Base-by-base conservation (phyloP, 352 stramenopile species). In the Globisporangium rhizosaccharum region DNA sequence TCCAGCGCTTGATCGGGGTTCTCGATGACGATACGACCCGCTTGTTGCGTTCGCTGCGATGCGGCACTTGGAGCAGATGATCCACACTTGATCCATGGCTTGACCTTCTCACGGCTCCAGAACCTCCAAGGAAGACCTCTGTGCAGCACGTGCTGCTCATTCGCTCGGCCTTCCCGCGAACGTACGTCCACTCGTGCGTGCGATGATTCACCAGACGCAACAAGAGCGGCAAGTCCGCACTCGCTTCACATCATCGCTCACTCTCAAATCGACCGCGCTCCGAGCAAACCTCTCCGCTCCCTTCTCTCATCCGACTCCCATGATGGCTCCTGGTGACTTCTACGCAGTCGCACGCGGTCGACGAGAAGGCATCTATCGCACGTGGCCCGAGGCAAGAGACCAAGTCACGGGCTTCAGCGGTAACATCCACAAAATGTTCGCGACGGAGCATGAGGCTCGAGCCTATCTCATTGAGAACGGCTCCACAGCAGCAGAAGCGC, bases 361-460 rank as follows among this genome's bases (percentile, higher is more conserved):
- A 12, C 63, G 39, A 0, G 69, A 59, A 0, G 83, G 81, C 47
- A 60, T 93, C 49, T 91, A 81, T 63, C 64, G 52, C 23, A 73
- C 75, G 12, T 93, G 81, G 83, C 20, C 18, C 17, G 51, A 70
- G 11, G 55, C 66, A 0, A 55, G 90, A 51, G 62, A 65, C 30
- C 70, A 89, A 53, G 75, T 93, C 11, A 75, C 81, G 54, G 76
- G 79, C 25, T 89, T 84, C 51, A 52, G 54, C 12, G 70, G 68
- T 12, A 67, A 68, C 26, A 67, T 52, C 15, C 87, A 65, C 62
- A 89, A 93, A 60, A 89, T 87, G 50, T 90, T 90, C 62, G 59
- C 71, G 33, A 82, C 69, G 1, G n/a, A 65, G 33, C 53, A 46
- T 5, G 65, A 89, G 46, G 84, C 84, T 3, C 59, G 78, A 18